phyloP scores from a whole-genome alignment of 2,329 filamentous ascomycete species.

The Aspergillus caelatus region DNA sequence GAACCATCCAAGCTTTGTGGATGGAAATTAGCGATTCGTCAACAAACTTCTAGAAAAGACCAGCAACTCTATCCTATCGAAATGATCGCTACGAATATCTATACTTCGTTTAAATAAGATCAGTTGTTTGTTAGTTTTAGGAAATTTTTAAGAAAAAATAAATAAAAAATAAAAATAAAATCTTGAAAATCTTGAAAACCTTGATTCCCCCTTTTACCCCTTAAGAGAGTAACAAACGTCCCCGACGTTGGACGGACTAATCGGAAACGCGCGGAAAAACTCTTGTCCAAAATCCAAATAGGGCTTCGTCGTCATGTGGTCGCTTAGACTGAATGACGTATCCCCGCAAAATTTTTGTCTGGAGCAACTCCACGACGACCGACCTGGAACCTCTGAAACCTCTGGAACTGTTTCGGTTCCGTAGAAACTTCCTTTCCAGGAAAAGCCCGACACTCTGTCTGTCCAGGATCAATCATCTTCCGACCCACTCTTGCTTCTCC shows the following conservation, averaged over 20 bases:
- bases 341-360: background rate
- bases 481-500: background rate
- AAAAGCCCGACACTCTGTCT: background rate
- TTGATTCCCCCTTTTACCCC: background rate
- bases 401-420: background rate
- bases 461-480: background rate
- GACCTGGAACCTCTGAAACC: background rate
- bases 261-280: background rate
- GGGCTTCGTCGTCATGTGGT: background rate
- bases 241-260: background rate
- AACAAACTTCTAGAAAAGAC: background rate
- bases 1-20: constrained; percentile 18
- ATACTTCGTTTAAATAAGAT: background rate
- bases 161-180: no score
- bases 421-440: background rate
- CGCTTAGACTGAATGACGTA: constrained; percentile 1
- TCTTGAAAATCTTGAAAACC: background rate
- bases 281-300: background rate
- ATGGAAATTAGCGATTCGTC: background rate
- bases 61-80: no score
- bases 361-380: background rate
- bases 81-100: background rate
- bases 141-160: no score
- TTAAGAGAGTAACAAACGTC: background rate
- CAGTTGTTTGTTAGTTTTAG: background rate